Evolutionary conservation across 345 rosid species (phyloP).

Genomic region (Gossypium australe): DNA sequence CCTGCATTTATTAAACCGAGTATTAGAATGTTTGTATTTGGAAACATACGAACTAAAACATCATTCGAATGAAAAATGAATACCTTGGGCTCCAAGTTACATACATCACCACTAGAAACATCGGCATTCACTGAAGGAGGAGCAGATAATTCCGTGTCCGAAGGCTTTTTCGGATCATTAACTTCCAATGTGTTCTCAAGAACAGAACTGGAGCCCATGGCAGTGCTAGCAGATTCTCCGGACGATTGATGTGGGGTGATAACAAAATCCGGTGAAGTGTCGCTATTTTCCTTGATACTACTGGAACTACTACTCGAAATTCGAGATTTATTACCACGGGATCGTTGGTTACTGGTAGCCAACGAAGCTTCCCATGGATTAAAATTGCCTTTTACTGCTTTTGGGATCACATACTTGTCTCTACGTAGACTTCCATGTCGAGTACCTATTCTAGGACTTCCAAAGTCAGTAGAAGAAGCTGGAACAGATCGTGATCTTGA

Average conservation of each 20-base stretch:
- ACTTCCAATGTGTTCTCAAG: constrained; percentile 31
- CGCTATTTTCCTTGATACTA: constrained; percentile 17
- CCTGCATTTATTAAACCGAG: constrained; percentile 32
- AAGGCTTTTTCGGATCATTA: constrained; percentile 31
- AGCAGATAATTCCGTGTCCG: constrained; percentile 29
- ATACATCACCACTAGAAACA: constrained; percentile 30
- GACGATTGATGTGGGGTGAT: constrained; percentile 19
- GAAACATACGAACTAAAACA: background rate
- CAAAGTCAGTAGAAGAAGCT: constrained; percentile 36
- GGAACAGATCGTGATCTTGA: constrained; percentile 76
- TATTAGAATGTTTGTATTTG: background rate
- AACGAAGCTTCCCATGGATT: constrained; percentile 33
- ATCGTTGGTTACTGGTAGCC: constrained; percentile 37
- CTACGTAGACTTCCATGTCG: constrained; percentile 35
- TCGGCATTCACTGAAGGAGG: constrained; percentile 24
- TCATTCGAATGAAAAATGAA: constrained; percentile 4
- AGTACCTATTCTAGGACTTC: constrained; percentile 40
- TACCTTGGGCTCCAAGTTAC: constrained; percentile 33
- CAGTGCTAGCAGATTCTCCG: constrained; percentile 27
- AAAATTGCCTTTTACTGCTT: constrained; percentile 35
- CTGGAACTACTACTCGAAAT: background rate
- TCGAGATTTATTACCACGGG: constrained; percentile 32
- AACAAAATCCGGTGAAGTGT: constrained; percentile 40
- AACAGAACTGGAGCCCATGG: constrained; percentile 29
- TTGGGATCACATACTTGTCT: constrained; percentile 45